Conservation (phyloP, 352 stramenopile species). For the Pythium insidiosum region DNA sequence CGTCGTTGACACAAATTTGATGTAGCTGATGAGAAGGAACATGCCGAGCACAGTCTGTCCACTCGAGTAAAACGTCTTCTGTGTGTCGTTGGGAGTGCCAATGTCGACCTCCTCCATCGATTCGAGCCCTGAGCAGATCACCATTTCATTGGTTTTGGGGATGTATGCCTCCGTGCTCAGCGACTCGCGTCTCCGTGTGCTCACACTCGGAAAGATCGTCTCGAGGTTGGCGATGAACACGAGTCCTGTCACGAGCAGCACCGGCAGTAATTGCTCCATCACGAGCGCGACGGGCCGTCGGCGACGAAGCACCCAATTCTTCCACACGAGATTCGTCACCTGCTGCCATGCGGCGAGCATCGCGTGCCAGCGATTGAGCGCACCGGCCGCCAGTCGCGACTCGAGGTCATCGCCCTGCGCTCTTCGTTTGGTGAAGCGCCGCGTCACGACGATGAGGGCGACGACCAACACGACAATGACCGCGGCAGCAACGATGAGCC, state of each 20-base stretch:
- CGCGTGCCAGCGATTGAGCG: constrained; percentile 15
- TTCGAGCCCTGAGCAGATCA: constrained; percentile 30
- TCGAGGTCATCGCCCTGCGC: constrained; percentile 11
- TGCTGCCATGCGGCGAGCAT: constrained; percentile 30
- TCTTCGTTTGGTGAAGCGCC: constrained; percentile 15
- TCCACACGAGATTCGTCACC: constrained; percentile 61
- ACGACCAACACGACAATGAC: constrained; percentile 15
- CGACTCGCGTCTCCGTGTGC: constrained; percentile 3
- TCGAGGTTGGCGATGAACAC: constrained; percentile 62
- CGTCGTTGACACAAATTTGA: constrained; percentile 27
- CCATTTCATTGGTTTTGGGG: constrained; percentile 7
- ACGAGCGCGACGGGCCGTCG: constrained; percentile 36
- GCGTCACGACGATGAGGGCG: constrained; percentile 13
- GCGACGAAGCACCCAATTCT: constrained; percentile 50
- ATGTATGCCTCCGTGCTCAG: too few relatives aligned
- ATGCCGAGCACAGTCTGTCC: constrained; percentile 56
- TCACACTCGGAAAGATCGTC: constrained; percentile 18
- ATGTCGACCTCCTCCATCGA: constrained; percentile 19
- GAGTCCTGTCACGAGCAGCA: constrained; percentile 37
- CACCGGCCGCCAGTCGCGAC: constrained; percentile 15
- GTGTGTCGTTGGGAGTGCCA: constrained; percentile 27
- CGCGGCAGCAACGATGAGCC: constrained; percentile 16
- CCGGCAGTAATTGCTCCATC: constrained; percentile 49
- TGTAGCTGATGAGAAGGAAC: constrained; percentile 52
- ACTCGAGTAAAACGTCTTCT: constrained; percentile 53